A percentile compares a stretch with the other conserved stretches of the same genome.
These are phyloP conservation scores for Helminthosporium solani DNA, from an alignment of 2,329 filamentous ascomycete genomes.

Conservation along the genomic window DNA sequence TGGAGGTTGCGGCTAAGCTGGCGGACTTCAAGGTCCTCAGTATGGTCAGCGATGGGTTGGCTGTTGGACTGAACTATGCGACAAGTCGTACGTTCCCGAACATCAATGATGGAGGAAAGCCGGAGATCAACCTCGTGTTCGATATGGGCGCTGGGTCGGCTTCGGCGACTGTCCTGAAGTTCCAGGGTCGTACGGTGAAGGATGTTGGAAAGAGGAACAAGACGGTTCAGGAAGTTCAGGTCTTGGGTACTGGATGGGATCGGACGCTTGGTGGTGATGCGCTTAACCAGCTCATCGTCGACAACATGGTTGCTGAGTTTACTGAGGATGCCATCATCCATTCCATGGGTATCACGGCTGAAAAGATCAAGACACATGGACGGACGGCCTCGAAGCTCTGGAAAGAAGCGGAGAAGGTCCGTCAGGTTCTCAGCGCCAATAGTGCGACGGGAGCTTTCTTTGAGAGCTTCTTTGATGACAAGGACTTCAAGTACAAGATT, in stretches of 20 bases:
- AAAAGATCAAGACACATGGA: constrained; percentile 71
- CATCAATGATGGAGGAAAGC: constrained; percentile 76
- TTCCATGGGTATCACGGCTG: constrained; percentile 61
- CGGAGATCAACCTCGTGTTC: constrained; percentile 90
- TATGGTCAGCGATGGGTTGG: constrained; percentile 83
- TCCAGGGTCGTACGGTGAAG: constrained; percentile 87
- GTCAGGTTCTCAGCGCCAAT: constrained; percentile 93
- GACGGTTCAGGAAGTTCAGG: constrained; percentile 92
- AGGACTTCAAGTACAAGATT: constrained; percentile 92
- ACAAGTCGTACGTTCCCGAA: constrained; percentile 87
- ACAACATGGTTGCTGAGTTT: constrained; percentile 84
- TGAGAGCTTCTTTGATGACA: constrained; percentile 85
- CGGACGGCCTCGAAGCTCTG: constrained; percentile 85
- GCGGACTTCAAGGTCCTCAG: constrained; percentile 84
- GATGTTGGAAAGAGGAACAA: constrained; percentile 93
- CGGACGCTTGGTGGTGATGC: constrained; percentile 84
- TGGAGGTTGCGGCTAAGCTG: constrained; percentile 80
- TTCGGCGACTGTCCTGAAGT: constrained; percentile 83
- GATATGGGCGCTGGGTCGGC: constrained; percentile 98
- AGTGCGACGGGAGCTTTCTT: constrained; percentile 76
- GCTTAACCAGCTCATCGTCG: constrained; percentile 82
- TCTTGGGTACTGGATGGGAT: constrained; percentile 86
- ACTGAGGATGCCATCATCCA: constrained; percentile 64
- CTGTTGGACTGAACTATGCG: constrained; percentile 93
- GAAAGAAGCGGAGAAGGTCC: constrained; percentile 84